Evolutionary conservation across 352 stramenopile genomes (phyloP).

Genomic region (Globisporangium okanoganense): DNA sequence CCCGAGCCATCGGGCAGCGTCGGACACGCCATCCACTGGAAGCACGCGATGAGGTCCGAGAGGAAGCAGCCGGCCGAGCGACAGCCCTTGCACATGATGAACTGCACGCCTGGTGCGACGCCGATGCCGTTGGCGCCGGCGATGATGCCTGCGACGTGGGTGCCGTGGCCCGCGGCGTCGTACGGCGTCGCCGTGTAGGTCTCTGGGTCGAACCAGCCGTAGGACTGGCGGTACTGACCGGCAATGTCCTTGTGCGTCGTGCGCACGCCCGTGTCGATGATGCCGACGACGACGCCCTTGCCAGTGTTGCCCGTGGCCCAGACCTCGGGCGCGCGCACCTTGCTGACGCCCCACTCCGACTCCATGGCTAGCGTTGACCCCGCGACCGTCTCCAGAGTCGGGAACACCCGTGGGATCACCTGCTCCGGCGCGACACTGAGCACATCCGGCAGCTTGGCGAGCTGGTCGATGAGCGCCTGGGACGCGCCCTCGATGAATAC

Average conservation of each 20-base stretch:
- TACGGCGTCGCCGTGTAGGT: slow-evolving; percentile 6
- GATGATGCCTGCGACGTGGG: slow-evolving; percentile 12
- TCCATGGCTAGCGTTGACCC: slow-evolving; percentile 25
- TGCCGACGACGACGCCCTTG: slow-evolving; percentile 45
- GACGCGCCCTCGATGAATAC: slow-evolving; percentile 49
- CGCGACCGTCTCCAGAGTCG: slow-evolving; percentile 29
- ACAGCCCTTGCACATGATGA: slow-evolving; percentile 23
- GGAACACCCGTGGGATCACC: slow-evolving; percentile 29
- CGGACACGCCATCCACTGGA: slow-evolving; percentile 44
- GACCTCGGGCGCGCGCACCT: slow-evolving; percentile 43
- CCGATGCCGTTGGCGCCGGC: slow-evolving; percentile 18
- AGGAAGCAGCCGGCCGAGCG: neutral
- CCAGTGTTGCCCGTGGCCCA: slow-evolving; percentile 52
- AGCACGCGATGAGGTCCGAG: slow-evolving; percentile 19
- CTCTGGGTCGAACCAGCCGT: slow-evolving; percentile 57
- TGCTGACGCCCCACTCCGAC: slow-evolving; percentile 44
- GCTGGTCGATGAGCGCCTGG: slow-evolving; percentile 35
- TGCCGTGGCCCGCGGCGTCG: slow-evolving; percentile 22
- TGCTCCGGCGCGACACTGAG: slow-evolving; percentile 33
- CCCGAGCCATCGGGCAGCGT: slow-evolving; percentile 31
- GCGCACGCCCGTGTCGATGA: slow-evolving; percentile 60
- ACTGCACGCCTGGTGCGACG: slow-evolving; percentile 19
- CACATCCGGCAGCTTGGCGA: slow-evolving; percentile 37
- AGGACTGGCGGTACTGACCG: slow-evolving; percentile 36
- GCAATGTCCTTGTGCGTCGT: slow-evolving; percentile 39